phyloP scores from a whole-genome alignment of 2,329 filamentous ascomycete genomes.

The Diaporthe citri region DNA sequence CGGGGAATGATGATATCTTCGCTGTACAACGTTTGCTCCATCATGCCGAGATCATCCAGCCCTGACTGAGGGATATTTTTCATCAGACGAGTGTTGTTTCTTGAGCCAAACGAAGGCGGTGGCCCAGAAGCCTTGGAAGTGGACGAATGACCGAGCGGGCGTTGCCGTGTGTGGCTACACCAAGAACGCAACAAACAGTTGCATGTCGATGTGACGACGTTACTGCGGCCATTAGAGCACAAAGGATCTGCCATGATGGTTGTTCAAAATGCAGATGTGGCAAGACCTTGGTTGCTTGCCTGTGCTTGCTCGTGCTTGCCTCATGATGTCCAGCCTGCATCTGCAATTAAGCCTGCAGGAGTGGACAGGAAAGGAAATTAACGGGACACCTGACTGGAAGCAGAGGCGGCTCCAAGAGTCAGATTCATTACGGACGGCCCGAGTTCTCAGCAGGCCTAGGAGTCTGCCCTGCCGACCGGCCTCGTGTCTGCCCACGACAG shows the following conservation, averaged over 20 bases:
- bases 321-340: background rate
- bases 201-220: background rate
- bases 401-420: conserved; percentile 10
- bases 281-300: conserved; percentile 11
- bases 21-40: background rate
- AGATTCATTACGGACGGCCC: conserved; percentile 28
- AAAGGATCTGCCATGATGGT: background rate
- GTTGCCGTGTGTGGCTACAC: background rate
- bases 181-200: conserved; percentile 19
- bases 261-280: background rate
- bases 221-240: conserved; percentile 7
- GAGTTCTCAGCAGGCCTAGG: conserved; percentile 14
- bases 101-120: background rate
- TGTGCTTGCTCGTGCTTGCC: background rate
- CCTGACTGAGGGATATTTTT: background rate
- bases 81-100: background rate
- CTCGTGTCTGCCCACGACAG: background rate
- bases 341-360: conserved; percentile 15
- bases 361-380: conserved; percentile 1
- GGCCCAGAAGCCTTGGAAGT: background rate
- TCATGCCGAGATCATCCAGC: background rate
- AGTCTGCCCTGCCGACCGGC: conserved; percentile 19
- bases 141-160: background rate
- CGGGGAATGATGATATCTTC: background rate
- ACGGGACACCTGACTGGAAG: conserved; percentile 21